Percentiles rank a stretch among this genome's conserved stretches.
These are phyloP conservation scores for Mortierella claussenii DNA, from an alignment of 192 early-diverging fungal genomes.

Conservation along the genomic window DNA sequence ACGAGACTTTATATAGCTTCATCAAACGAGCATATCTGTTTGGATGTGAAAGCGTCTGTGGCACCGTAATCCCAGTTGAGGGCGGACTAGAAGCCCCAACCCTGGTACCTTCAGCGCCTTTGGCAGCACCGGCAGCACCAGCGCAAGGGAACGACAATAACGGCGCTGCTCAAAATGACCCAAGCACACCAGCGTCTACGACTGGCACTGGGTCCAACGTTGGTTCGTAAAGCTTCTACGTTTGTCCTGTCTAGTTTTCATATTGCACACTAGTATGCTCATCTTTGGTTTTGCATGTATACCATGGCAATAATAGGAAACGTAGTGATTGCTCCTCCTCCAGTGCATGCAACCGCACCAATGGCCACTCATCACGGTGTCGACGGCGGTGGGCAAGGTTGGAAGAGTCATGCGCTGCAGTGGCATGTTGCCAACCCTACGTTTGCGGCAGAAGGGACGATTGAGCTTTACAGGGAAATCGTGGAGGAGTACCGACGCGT, in stretches of 20 bases:
- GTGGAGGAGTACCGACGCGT: slow-evolving; percentile 47
- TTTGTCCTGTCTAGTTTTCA: neutral
- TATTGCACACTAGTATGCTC: neutral
- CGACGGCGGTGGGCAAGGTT: slow-evolving; percentile 47
- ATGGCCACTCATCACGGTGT: slow-evolving; percentile 17
- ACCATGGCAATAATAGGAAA: slow-evolving; percentile 10
- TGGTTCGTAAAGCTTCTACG: slow-evolving; percentile 6
- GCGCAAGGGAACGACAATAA: neutral
- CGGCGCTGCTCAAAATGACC: neutral
- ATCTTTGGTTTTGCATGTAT: neutral
- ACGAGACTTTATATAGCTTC: slow-evolving; percentile 46
- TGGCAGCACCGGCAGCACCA: slow-evolving; percentile 4
- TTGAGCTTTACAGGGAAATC: slow-evolving; percentile 42
- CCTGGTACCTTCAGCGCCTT: slow-evolving; percentile 6
- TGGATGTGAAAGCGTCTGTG: slow-evolving; percentile 52
- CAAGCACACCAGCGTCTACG: slow-evolving; percentile 6
- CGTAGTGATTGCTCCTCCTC: slow-evolving; percentile 35
- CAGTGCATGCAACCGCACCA: slow-evolving; percentile 22
- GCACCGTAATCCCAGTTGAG: slow-evolving; percentile 48
- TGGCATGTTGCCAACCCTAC: slow-evolving; percentile 54
- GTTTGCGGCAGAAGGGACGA: slow-evolving; percentile 48
- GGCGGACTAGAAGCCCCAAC: slow-evolving; percentile 34
- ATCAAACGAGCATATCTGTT: slow-evolving; percentile 50
- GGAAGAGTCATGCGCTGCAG: slow-evolving; percentile 44
- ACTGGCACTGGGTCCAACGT: slow-evolving; percentile 28